Evolutionary conservation across 352 stramenopile genomes (phyloP).

Genomic region (Thraustochytrium striatum): DNA sequence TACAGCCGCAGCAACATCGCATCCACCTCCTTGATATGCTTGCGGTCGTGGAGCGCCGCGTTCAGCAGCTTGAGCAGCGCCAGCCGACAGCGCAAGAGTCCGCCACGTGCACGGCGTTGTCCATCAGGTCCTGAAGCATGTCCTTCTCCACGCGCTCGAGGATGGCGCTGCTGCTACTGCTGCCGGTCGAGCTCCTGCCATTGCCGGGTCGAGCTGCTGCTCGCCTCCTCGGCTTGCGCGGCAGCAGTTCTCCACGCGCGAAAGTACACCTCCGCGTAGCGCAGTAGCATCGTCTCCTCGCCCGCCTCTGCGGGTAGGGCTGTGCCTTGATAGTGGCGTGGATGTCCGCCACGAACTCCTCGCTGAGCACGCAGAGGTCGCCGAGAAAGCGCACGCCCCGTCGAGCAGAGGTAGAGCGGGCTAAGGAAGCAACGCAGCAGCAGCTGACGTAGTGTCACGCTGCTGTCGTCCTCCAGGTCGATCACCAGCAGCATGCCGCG

Average conservation of each 20-base stretch:
- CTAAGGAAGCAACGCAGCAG: conserved; percentile 54
- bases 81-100: conserved; percentile 5
- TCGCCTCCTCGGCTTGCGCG: conserved; percentile 14
- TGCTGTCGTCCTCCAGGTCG: conserved; percentile 49
- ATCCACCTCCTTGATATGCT: conserved; percentile 64
- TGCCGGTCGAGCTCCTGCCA: too few species aligned
- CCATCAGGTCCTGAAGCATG: conserved; percentile 64
- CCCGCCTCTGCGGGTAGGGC: conserved; percentile 40
- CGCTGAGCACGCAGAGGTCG: conserved; percentile 60
- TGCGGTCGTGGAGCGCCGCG: conserved; percentile 59
- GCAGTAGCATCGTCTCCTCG: conserved; percentile 44
- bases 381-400: conserved; percentile 62
- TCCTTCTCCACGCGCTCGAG: conserved; percentile 51
- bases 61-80: conserved; percentile 57
- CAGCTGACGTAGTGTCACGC: conserved; percentile 33
- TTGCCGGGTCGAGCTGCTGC: too few species aligned
- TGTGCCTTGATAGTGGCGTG: conserved; percentile 60
- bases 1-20: conserved; percentile 65
- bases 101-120: conserved; percentile 58
- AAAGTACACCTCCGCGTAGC: conserved; percentile 66
- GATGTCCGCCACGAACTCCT: conserved; percentile 56
- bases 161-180: too few species aligned
- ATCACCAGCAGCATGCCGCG: conserved; percentile 29
- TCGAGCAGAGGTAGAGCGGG: conserved; percentile 60
- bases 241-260: conserved; percentile 59